Evolutionary conservation across 768 basidiomycete genomes (phyloP).

Genomic region (Tylopilus cervinicoccineus): DNA sequence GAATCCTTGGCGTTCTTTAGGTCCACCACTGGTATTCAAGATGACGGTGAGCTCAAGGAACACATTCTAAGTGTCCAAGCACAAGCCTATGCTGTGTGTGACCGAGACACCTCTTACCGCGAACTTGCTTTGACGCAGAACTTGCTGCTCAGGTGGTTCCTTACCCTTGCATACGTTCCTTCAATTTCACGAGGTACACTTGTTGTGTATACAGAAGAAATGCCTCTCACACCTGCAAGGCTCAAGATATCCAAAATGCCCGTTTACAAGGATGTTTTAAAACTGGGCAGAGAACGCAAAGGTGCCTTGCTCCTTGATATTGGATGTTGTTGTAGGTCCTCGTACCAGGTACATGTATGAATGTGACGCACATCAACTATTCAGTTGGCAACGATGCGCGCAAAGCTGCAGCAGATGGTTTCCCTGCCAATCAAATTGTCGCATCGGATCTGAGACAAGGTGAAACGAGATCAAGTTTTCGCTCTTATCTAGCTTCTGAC

Average conservation of each 20-base stretch:
- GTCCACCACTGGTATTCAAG: constrained; percentile 26
- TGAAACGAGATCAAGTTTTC: constrained; percentile 7
- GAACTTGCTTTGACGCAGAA: not conserved
- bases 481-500: not conserved
- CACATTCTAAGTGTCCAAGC: constrained; percentile 34
- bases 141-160: constrained; percentile 14
- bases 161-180: constrained; percentile 22
- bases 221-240: constrained; percentile 8
- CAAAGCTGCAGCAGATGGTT: constrained; percentile 40
- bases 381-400: constrained; percentile 41
- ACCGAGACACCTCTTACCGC: not conserved
- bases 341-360: not conserved
- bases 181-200: constrained; percentile 18
- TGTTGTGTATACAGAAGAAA: not conserved
- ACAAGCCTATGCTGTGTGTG: constrained; percentile 30
- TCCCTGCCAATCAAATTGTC: constrained; percentile 34
- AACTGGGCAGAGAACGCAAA: constrained; percentile 33
- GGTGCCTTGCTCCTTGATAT: constrained; percentile 42
- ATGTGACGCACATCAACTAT: not conserved
- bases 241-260: constrained; percentile 18
- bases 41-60: constrained; percentile 27
- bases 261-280: constrained; percentile 28
- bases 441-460: constrained; percentile 38
- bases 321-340: constrained; percentile 39
- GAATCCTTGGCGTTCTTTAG: constrained; percentile 27